Percentiles rank a stretch among this genome's conserved stretches.
Evolutionary conservation across 176 grass and related monocot genomes (phyloP).

Genomic region (Elymus sibiricus): DNA sequence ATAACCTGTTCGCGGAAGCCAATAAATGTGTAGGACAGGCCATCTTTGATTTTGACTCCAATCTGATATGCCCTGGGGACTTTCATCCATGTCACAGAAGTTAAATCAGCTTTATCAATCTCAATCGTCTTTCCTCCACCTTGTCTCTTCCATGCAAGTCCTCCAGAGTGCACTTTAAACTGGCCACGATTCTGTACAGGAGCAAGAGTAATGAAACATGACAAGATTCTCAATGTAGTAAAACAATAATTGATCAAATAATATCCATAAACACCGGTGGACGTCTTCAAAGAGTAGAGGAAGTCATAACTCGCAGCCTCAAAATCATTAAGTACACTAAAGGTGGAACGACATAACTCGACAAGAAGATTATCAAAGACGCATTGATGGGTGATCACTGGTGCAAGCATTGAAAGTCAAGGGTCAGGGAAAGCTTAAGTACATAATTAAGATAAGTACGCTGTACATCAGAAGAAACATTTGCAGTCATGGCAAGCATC

Average conservation of each 20-base stretch:
- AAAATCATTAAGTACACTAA: constrained; percentile 1
- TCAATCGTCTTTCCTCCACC: constrained; percentile 81
- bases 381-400: not conserved
- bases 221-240: not conserved
- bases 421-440: not conserved
- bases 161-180: constrained; percentile 77
- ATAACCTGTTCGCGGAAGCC: constrained; percentile 78
- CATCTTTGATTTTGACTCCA: constrained; percentile 69
- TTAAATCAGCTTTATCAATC: constrained; percentile 75
- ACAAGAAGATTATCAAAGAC: constrained; percentile 2
- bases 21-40: constrained; percentile 79
- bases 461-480: not conserved
- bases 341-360: not conserved
- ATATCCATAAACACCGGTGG: not conserved
- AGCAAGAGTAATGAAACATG: constrained; percentile 8
- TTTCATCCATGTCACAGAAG: constrained; percentile 75
- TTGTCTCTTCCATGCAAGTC: constrained; percentile 79
- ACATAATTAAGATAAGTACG: not conserved
- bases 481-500: not conserved
- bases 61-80: constrained; percentile 75
- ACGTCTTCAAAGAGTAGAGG: not conserved
- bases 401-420: not conserved
- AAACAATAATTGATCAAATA: constrained; percentile 9
- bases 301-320: constrained; percentile 11
- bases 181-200: constrained; percentile 66